phyloP scores from a whole-genome alignment of 2,329 filamentous ascomycete species.

The Aureobasidium subglaciale region DNA sequence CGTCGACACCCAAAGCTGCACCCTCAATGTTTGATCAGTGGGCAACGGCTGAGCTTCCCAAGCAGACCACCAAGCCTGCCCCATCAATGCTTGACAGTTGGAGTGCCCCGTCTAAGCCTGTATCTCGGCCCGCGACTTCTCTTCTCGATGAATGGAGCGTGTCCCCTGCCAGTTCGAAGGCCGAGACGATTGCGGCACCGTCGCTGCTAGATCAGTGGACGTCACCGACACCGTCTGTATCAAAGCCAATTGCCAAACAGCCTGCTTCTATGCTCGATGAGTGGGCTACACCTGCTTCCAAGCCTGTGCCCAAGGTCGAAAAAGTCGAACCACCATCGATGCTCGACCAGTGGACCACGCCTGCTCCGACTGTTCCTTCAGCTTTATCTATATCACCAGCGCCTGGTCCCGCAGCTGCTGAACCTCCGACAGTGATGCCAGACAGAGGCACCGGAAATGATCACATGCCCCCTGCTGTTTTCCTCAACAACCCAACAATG shows the following conservation, averaged over 20 bases:
- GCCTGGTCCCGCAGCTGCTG: too few species aligned
- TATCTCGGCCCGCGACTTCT: constrained; percentile 27
- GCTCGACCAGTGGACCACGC: constrained; percentile 4
- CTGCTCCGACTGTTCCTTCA: not conserved
- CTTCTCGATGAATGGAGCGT: constrained; percentile 18
- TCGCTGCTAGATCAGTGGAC: constrained; percentile 13
- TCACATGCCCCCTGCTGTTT: too few species aligned
- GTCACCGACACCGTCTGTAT: not conserved
- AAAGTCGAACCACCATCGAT: not conserved
- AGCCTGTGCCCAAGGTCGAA: not conserved
- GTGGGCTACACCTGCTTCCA: not conserved
- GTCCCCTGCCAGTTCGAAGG: not conserved
- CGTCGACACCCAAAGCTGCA: constrained; percentile 8
- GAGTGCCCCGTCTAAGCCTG: not conserved
- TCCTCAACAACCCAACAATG: constrained; percentile 5
- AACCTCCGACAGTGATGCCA: too few species aligned
- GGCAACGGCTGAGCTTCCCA: constrained; percentile 6
- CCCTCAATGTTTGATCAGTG: constrained; percentile 23
- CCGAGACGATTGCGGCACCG: not conserved
- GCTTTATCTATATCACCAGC: too few species aligned
- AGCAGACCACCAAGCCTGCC: constrained; percentile 9
- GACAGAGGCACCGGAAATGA: too few species aligned
- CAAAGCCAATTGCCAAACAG: not conserved
- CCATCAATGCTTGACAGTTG: constrained; percentile 1
- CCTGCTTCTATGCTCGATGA: not conserved